These are phyloP conservation scores for Suhomyces bokatorum DNA, from an alignment of 1,139 yeast species.

Conservation along the genomic window DNA sequence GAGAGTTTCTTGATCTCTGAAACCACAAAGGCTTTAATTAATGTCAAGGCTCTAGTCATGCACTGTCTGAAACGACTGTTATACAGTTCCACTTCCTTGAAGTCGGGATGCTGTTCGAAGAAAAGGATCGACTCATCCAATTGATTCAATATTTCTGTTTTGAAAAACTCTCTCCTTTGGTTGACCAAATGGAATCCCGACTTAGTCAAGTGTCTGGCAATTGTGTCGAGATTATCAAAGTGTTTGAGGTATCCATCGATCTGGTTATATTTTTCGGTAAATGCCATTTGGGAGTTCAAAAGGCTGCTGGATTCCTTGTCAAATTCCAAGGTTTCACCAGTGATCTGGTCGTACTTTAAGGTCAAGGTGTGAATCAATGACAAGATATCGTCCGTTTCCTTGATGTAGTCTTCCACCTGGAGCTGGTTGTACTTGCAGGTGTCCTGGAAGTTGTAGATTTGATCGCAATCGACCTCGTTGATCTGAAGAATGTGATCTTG, in stretches of 20 bases:
- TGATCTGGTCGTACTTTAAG: conserved; percentile 54
- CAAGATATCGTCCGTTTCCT: conserved; percentile 44
- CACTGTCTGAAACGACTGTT: conserved; percentile 79
- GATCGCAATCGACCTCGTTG: conserved; percentile 32
- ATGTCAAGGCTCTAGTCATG: conserved; percentile 76
- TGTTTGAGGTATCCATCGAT: conserved; percentile 55
- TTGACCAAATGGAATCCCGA: conserved; percentile 63
- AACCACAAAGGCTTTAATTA: conserved; percentile 67
- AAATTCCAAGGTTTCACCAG: conserved; percentile 62
- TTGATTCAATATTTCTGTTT: conserved; percentile 45
- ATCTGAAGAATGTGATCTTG: conserved; percentile 33
- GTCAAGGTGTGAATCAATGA: conserved; percentile 45
- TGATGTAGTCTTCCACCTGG: conserved; percentile 37
- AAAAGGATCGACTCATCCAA: conserved; percentile 56
- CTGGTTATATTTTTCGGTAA: conserved; percentile 46
- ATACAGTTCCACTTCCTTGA: conserved; percentile 71
- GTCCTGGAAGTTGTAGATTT: conserved; percentile 41
- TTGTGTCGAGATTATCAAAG: conserved; percentile 70
- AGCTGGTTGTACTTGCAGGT: conserved; percentile 37
- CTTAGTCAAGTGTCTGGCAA: conserved; percentile 66
- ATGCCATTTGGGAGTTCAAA: conserved; percentile 50
- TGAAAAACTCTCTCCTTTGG: conserved; percentile 32
- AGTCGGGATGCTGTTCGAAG: conserved; percentile 42
- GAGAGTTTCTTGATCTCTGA: conserved; percentile 52
- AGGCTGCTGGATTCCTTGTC: conserved; percentile 58